Conservation (phyloP, 176 grass and related monocot genomes). For the Sorghum bicolor region DNA sequence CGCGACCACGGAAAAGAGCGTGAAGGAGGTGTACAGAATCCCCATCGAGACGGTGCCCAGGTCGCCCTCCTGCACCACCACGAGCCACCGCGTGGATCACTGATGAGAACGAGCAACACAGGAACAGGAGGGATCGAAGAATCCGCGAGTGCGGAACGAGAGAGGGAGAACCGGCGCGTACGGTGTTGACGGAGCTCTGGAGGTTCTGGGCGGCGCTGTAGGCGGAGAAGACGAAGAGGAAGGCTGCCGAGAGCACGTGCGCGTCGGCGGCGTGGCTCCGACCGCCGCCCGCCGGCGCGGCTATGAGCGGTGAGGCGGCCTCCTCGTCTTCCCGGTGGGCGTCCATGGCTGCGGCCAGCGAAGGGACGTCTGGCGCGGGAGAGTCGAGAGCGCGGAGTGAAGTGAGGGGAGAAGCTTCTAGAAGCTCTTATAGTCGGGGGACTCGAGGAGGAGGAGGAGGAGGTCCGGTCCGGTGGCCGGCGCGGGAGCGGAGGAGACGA, state of each 20-base stretch:
- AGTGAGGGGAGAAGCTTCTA: not conserved
- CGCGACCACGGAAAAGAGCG: conserved; percentile 61
- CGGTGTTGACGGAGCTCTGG: conserved; percentile 77
- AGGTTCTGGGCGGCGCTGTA: conserved; percentile 83
- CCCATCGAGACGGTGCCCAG: conserved; percentile 76
- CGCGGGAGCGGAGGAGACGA: not conserved
- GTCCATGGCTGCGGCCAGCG: conserved; percentile 3
- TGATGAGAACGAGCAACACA: not conserved
- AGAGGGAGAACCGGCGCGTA: not conserved
- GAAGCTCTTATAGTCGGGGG: conserved; percentile 24
- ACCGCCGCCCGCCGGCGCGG: not conserved
- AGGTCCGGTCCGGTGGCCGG: not conserved
- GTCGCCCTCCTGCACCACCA: conserved; percentile 47
- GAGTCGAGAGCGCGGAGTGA: not conserved
- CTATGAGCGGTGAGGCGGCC: conserved; percentile 16
- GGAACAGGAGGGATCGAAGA: not conserved
- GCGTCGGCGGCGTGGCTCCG: conserved; percentile 55
- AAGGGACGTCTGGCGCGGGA: not conserved
- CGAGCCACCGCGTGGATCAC: not conserved
- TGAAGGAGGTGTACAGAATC: conserved; percentile 78
- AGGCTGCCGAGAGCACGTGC: conserved; percentile 71
- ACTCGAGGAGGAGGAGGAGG: not conserved
- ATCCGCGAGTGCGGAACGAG: not conserved
- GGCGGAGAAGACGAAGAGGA: conserved; percentile 91
- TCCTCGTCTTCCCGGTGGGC: conserved; percentile 26